A percentile compares a stretch with the other conserved stretches of the same genome.
These are phyloP conservation scores for Psilocybe azurescens DNA, from an alignment of 768 basidiomycete species.

Conservation along the genomic window DNA sequence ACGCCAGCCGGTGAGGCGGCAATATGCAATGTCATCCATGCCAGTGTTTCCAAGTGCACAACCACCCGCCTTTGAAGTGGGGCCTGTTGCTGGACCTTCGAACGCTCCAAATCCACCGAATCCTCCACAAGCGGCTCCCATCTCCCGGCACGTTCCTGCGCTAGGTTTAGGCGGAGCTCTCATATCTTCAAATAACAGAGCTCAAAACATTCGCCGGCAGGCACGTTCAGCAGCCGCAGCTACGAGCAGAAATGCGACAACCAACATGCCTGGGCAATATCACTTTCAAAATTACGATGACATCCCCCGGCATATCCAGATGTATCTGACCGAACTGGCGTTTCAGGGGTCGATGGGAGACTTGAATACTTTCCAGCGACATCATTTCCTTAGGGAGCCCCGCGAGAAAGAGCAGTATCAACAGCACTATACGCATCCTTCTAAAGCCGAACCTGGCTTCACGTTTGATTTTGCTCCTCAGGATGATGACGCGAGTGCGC, in stretches of 20 bases:
- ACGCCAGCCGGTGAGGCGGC: slow-evolving; percentile 36
- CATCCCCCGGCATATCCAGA: background rate
- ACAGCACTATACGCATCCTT: slow-evolving; percentile 68
- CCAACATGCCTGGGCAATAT: background rate
- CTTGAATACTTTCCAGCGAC: background rate
- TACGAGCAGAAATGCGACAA: background rate
- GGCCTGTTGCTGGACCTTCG: slow-evolving; percentile 31
- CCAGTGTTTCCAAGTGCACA: slow-evolving; percentile 55
- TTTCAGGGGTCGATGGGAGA: background rate
- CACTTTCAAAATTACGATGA: background rate
- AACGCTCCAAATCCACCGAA: slow-evolving; percentile 24
- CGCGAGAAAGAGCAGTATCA: slow-evolving; percentile 50
- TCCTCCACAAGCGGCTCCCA: slow-evolving; percentile 43
- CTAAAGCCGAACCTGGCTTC: slow-evolving; percentile 61
- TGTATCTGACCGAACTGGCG: background rate
- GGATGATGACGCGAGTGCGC: slow-evolving; percentile 20
- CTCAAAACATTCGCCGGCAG: slow-evolving; percentile 12
- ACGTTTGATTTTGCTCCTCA: slow-evolving; percentile 64
- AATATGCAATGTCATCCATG: slow-evolving; percentile 34
- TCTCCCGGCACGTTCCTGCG: slow-evolving; percentile 59
- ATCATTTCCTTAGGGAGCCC: background rate
- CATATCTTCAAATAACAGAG: slow-evolving; percentile 17
- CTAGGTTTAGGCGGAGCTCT: slow-evolving; percentile 27
- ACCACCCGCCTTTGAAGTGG: slow-evolving; percentile 58
- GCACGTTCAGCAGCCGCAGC: slow-evolving; percentile 4